Base-by-base conservation (phyloP, 2,329 filamentous ascomycete species). In the Aspergillus aculeatus region DNA sequence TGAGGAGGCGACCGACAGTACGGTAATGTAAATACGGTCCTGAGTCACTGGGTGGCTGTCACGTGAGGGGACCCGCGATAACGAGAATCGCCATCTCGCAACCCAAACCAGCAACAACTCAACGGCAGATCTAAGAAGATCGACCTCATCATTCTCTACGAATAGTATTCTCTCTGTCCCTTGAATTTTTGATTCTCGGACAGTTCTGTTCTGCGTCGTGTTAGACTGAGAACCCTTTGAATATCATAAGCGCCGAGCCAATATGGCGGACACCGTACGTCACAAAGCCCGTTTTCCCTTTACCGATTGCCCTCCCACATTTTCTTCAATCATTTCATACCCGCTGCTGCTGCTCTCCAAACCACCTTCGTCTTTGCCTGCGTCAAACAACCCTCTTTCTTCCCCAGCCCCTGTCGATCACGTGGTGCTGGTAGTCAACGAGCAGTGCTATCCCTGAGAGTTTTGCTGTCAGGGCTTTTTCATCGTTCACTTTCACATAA, bases 221-320 rank as follows among this genome's bases (percentile, higher is more conserved):
- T 54, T 47, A 32, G 21, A 47, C 14, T 24, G 38, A 59, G 21
- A 47, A 54, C 55, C 56, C 61, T n/a, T 44, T 19, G 38, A 44
- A 44, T 44, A 44, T 44, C 38, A 44, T 19, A 44, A 44, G 38
- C 38, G 38, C 38, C 38, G 38, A 44, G 38, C 64, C 58, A 75
- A 61, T 54, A 78, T 78, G 77, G 75, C 76, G 69, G 77, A 78
- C 64, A 69, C 71, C 67, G 77, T 78, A 78, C 71, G 76, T 78
- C 74, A 74, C 71, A 70, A 44, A 41, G 63, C 62, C 63, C 67
- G 61, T 67, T 69, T 69, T 68, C 65, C 65, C 70, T 72, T 73
- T 73, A 69, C 71, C 71, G 72, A 74, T 70, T 62, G 52, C 64
- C 66, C 68, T 72, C 73, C 73, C 74, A 76, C 74, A 76, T 72